Base-by-base conservation (phyloP, 495 filamentous ascomycete species). In the Aspergillus nanangensis region DNA sequence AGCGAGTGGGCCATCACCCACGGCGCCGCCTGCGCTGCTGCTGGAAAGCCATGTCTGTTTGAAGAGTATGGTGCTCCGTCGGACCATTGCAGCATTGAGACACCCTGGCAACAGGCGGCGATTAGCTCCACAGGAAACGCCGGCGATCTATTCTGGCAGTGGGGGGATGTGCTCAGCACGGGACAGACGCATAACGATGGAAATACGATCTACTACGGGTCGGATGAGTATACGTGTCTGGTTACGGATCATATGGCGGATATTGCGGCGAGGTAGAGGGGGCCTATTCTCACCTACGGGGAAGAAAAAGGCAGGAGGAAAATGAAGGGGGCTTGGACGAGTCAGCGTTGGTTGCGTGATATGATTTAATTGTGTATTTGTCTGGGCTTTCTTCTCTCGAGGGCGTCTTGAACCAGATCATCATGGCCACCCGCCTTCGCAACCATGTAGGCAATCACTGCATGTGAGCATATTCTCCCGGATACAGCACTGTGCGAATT, bases 101-200 rank as follows among this genome's bases (percentile, higher is more conserved):
- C 65, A 9, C 65, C 68, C 19, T 87, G 82, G 83, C 84, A 86
- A 62, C 54, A 66, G 22, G 71, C 79, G 3, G 65, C 70, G 1
- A 56, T 81, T 3, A 55, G 70, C 23, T 67, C 74, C 8, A 75
- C 75, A 43, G 69, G 65, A 25, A 36, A 85, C 19, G 73, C 70
- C 0, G 78, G 58, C 2, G 79, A 86, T 59, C 63, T 82, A 57
- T 84, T 76, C 60, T 87, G 83, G 84, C 82, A 87, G 58, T 78
- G 72, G 53, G 84, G 82, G 0, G 78, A 69, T 36, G 67, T 60
- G 14, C 53, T 82, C 13, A 79, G 75, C 41, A 72, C 63, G 15
- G 81, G 81, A 2, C 62, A 71, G 47, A 80, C 81, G 25, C 57
- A 78, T 8, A 63, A 86, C 48, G 82, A 85, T 52, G 79, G 75